phyloP scores from a whole-genome alignment of 2,329 filamentous ascomycete genomes.

The Cadophora gregata region DNA sequence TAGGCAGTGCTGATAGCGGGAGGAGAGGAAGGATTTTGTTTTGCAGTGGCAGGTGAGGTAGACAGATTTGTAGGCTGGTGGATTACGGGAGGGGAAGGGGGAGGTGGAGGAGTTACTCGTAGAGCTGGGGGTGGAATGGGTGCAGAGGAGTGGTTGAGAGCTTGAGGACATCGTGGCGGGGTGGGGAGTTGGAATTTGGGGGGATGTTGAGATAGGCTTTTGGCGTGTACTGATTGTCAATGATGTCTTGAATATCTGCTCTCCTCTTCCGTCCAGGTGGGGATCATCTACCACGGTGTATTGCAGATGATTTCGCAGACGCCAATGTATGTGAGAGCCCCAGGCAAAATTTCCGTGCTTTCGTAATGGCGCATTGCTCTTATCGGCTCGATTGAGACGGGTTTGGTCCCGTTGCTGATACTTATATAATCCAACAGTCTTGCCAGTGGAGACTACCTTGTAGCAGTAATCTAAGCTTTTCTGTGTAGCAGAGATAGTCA shows the following conservation, averaged over 20 bases:
- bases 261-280: neutral
- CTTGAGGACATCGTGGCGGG: conserved; percentile 24
- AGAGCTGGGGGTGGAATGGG: neutral
- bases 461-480: neutral
- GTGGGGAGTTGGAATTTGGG: neutral
- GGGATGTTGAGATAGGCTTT: neutral
- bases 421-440: neutral
- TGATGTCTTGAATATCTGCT: neutral
- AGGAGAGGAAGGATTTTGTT: conserved; percentile 46
- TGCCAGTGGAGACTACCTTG: neutral
- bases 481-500: neutral
- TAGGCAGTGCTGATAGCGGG: conserved; percentile 55
- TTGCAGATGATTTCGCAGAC: neutral
- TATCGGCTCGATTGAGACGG: conserved; percentile 22
- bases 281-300: neutral
- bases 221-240: neutral
- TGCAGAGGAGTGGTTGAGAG: conserved; percentile 3
- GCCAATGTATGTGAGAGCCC: conserved; percentile 5
- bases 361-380: conserved; percentile 31
- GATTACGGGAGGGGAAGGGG: neutral
- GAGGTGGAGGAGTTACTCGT: too few species aligned
- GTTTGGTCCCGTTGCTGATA: conserved; percentile 15
- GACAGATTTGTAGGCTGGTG: conserved; percentile 13
- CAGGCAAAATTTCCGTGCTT: conserved; percentile 17
- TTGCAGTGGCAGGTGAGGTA: conserved; percentile 28